phyloP scores from a whole-genome alignment of 2,329 filamentous ascomycete genomes.

The Neofusicoccum ribis region DNA sequence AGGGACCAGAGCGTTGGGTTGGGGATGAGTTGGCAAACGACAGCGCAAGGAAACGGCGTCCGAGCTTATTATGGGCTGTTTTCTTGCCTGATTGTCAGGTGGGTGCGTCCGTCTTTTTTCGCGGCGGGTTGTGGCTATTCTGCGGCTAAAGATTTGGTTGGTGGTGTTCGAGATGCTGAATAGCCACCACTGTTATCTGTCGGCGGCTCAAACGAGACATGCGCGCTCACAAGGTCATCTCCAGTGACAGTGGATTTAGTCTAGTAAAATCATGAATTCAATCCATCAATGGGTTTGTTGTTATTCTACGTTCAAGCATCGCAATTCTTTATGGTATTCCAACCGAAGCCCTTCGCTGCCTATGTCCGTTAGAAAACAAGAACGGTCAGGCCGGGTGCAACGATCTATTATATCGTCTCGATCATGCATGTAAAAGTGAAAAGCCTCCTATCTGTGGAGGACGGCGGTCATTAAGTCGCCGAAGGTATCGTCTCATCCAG shows the following conservation, averaged over 20 bases:
- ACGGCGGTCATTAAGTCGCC: neutral
- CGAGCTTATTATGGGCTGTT: neutral
- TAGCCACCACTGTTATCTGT: too few species aligned
- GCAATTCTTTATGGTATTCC: conserved; percentile 7
- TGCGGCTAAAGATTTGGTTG: neutral
- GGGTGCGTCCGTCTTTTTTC: too few species aligned
- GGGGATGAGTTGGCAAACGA: too few species aligned
- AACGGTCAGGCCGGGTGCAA: neutral
- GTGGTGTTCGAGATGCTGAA: too few species aligned
- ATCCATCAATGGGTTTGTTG: neutral
- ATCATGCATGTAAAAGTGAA: neutral
- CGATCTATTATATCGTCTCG: conserved; percentile 14
- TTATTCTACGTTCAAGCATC: conserved; percentile 12
- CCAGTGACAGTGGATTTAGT: neutral
- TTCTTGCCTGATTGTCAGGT: neutral
- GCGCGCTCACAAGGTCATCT: too few species aligned
- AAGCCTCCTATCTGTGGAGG: neutral
- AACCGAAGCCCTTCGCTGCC: conserved; percentile 6
- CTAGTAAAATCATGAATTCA: neutral
- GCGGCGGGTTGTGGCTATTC: neutral
- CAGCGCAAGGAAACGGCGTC: too few species aligned
- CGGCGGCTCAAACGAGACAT: too few species aligned
- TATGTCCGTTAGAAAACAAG: neutral
- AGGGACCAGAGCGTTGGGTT: too few species aligned
- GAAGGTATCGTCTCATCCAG: conserved; percentile 7